Evolutionary conservation across 768 basidiomycete genomes (phyloP), one percentile per base, ranked within the genome.

Genomic region (Lentinus brumalis): DNA sequence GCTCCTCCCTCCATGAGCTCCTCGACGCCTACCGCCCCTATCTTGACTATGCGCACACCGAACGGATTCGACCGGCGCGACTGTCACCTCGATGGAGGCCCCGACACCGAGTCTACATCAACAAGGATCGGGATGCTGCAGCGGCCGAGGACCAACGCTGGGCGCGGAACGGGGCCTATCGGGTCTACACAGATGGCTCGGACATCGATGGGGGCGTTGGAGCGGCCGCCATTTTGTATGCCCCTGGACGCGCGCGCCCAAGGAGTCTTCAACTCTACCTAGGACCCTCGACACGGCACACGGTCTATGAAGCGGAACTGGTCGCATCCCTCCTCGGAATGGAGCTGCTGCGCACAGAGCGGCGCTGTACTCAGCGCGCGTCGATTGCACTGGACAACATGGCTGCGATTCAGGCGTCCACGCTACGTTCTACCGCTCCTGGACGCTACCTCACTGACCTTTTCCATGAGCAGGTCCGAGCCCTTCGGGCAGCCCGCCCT

Each of bases 181-280:
- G 55, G 14, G 53, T 75, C 0, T 76, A 71, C 59, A 65, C 73
- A 4, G 74, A 75, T 41, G 72, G 75, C 5, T 76, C 70, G 12
- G 70, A 62, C 0, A 44, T 66, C 10, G 60, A 70, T 6, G 68
- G 70, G 1, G 59, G 61, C 8, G 66, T 75, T 5, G 74, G 75
- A 2, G 75, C 70, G 8, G 66, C 70, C 14, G 75, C 73, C 26
- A 69, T 75, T 2, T 53, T 73, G 6, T 55, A 61, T 39, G 35
- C 35, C 5, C 47, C 53, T 0, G 72, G 61, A 16, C 50, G 21
- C 26, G 10, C 32, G 10, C 15, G 6, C 38, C 56, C 18, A 39
- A 50, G 35, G 46, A 40, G 46, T 5, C 38, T 70, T 10, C 52
- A 57, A 21, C 58, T 60, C n/a, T 44, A 70, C 26, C 62, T 77